phyloP scores from a whole-genome alignment of 257 asterid species.

The Plantago major region DNA sequence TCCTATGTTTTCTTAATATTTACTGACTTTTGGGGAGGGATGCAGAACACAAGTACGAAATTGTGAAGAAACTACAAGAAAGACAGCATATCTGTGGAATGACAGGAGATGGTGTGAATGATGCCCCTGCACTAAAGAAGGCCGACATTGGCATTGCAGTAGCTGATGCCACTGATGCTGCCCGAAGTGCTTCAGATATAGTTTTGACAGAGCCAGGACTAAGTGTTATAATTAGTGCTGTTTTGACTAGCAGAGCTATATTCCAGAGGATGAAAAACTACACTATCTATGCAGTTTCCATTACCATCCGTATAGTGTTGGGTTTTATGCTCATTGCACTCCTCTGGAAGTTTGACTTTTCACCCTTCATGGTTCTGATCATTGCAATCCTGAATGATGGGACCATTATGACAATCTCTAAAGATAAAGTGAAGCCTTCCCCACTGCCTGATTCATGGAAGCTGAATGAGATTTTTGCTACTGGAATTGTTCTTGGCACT shows the following conservation, averaged over 20 bases:
- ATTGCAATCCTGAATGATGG: conserved; percentile 64
- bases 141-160: conserved; percentile 61
- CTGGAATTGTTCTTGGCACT: conserved; percentile 57
- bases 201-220: conserved; percentile 53
- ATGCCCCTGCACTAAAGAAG: conserved; percentile 55
- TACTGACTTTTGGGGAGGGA: conserved; percentile 6
- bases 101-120: conserved; percentile 68
- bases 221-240: conserved; percentile 52
- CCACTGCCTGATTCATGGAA: conserved; percentile 64
- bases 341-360: conserved; percentile 62
- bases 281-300: conserved; percentile 62
- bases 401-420: conserved; percentile 59
- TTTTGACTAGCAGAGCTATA: conserved; percentile 49
- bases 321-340: conserved; percentile 58
- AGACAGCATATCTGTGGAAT: conserved; percentile 52
- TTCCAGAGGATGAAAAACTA: conserved; percentile 67
- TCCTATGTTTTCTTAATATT: not conserved
- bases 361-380: conserved; percentile 62
- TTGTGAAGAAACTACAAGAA: conserved; percentile 56
- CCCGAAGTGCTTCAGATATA: conserved; percentile 49
- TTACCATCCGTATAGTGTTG: conserved; percentile 53
- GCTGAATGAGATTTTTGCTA: conserved; percentile 56
- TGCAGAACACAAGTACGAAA: conserved; percentile 54
- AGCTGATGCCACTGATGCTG: conserved; percentile 62
- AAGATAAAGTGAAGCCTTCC: conserved; percentile 56